Base-by-base conservation (phyloP, 306 rosid genomes). In the Chamaecrista fasciculata region DNA sequence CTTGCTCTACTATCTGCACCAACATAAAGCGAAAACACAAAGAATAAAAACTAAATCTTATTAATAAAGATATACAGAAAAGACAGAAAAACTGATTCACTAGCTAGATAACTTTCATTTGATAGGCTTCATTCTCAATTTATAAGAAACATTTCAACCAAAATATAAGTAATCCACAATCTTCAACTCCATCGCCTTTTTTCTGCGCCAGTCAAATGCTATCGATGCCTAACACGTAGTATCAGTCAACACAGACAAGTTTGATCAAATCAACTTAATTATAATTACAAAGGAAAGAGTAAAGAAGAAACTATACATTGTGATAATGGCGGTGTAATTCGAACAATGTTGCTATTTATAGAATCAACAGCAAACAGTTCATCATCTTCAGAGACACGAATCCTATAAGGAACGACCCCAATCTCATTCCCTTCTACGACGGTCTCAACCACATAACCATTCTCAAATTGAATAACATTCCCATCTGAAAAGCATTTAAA, bases 1-100 rank as follows among this genome's bases (percentile, higher is more conserved):
- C 99, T 91, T 69, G 87, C 99, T 83, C 97, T 84, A 78, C 99
- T 94, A 81, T 94, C 99, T 94, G 96, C 88, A 81, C 55, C 55
- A 71, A 67, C 28, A 62, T 44, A 69, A 72, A 52, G 18, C 15
- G 40, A 49, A 43, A 76, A 62, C 60, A n/a, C 50, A 74, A 18
- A 12, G 26, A 57, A 28, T n/a, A 6, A 61, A 33, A 58, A 3
- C 34, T 8, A 58, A 43, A 23, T 51, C 39, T 18, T 9, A 39
- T 8, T 2, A 52, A 31, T 34, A 37, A 8, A 56, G 25, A 43
- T 25, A 8, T n/a, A 53, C 48, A 44, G 29, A 49, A 23, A 2
- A 18, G 61, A 25, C 11, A 33, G 56, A 68, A 69, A 52, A 1
- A 60, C 36, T 51, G 21, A 28, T 62, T 15, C 51, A 58, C 31